Percentiles rank a stretch among this genome's conserved stretches.
Evolutionary conservation across 176 grass and related monocot species (phyloP).

Genomic region (Canna indica): DNA sequence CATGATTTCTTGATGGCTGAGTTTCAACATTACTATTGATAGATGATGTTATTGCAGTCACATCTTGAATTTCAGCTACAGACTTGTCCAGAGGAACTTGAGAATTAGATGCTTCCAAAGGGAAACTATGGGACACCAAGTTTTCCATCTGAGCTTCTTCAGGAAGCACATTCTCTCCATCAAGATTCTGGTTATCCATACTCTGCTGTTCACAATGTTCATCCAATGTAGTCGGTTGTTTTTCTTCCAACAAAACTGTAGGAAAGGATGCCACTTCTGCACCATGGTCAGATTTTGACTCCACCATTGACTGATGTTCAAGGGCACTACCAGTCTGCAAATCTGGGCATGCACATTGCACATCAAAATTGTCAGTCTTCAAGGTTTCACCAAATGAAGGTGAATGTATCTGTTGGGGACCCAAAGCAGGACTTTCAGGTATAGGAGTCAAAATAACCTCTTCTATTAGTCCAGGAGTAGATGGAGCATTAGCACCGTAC

Average conservation of each 20-base stretch:
- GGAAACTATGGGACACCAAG: not conserved
- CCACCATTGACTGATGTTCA: conserved; percentile 24
- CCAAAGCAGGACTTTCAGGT: conserved; percentile 59
- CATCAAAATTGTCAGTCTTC: conserved; percentile 34
- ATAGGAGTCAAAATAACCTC: conserved; percentile 59
- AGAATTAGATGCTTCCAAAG: not conserved
- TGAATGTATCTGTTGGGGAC: conserved; percentile 57
- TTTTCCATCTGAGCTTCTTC: not conserved
- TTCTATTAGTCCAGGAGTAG: conserved; percentile 84
- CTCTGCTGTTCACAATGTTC: too few species aligned
- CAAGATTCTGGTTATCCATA: not conserved
- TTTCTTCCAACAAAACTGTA: too few species aligned
- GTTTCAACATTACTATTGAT: not conserved
- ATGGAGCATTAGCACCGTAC: conserved; percentile 69
- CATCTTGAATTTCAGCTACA: not conserved
- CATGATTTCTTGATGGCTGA: not conserved
- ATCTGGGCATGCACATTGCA: too few species aligned
- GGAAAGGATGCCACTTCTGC: too few species aligned
- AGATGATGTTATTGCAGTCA: not conserved
- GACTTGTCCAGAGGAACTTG: not conserved
- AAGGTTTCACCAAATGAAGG: conserved; percentile 44
- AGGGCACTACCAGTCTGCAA: too few species aligned
- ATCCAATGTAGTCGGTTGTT: too few species aligned
- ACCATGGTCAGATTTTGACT: too few species aligned
- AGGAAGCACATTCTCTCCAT: not conserved